Percentiles rank a stretch among this genome's conserved stretches.
These are phyloP conservation scores for Lophiostoma macrostomum DNA, from an alignment of 495 filamentous ascomycete genomes.

Conservation along the genomic window DNA sequence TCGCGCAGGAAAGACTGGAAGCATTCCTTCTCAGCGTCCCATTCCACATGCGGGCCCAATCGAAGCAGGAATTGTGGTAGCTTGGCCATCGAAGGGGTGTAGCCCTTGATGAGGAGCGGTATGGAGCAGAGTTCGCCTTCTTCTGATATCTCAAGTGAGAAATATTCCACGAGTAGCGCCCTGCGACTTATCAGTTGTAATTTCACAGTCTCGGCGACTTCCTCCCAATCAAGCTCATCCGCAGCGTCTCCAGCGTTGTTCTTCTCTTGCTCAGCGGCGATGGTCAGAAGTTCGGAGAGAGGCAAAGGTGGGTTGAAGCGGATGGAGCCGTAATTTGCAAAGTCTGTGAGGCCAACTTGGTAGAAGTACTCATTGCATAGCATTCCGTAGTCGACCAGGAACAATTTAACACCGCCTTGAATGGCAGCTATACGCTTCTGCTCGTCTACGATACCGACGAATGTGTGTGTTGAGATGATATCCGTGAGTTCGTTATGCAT, in stretches of 20 bases:
- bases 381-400: slow-evolving; percentile 90
- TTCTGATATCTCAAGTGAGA: slow-evolving; percentile 76
- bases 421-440: slow-evolving; percentile 83
- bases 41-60: slow-evolving; percentile 84
- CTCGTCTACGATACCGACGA: slow-evolving; percentile 90
- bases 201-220: slow-evolving; percentile 61
- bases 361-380: slow-evolving; percentile 92
- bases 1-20: slow-evolving; percentile 83
- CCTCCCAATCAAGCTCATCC: slow-evolving; percentile 60
- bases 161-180: slow-evolving; percentile 91
- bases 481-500: slow-evolving; percentile 92
- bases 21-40: slow-evolving; percentile 78
- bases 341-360: slow-evolving; percentile 92
- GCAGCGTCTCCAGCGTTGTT: slow-evolving; percentile 39
- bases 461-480: slow-evolving; percentile 83
- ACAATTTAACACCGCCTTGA: slow-evolving; percentile 89
- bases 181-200: slow-evolving; percentile 65
- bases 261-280: slow-evolving; percentile 71
- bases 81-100: slow-evolving; percentile 79
- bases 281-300: slow-evolving; percentile 63
- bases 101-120: slow-evolving; percentile 84
- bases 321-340: slow-evolving; percentile 89
- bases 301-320: slow-evolving; percentile 72
- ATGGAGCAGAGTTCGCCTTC: slow-evolving; percentile 74
- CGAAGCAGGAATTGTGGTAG: slow-evolving; percentile 85